Evolutionary conservation across 2,329 filamentous ascomycete species (phyloP), one percentile per base, ranked within the genome.

Genomic region (Pseudofabraea citricarpa): DNA sequence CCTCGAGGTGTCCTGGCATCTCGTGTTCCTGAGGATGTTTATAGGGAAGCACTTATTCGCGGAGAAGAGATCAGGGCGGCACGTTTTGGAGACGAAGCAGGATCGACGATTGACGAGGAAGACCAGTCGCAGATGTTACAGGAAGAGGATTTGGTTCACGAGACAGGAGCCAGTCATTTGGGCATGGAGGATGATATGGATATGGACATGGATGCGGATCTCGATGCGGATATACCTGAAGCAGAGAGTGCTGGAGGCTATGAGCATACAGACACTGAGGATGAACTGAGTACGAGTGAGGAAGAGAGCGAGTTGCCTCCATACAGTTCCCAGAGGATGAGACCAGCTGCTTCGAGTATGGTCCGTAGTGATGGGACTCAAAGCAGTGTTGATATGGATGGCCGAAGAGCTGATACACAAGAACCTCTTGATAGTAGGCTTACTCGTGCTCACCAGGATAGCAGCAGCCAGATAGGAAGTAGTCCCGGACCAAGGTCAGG

Each of bases 241-340:
- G 80, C 73, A 8, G 62, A 58, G 21, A 76, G 79, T 56, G 77
- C 72, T 19, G 72, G 67, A 20, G 77, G 78, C 53, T 89, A 88
- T 66, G 85, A 90, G 67, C 85, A 89, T 59, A 89, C 85, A 7
- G 85, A 89, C 64, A 85, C 83, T 2, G 85, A 88, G 52, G 83
- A 73, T 7, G 81, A 82, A 40, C 53, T 81, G 40, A 73, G 65
- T 46, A 77, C 71, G 56, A 75, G 72, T 48, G 67, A 67, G 15
- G 64, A 67, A 19, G 67, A 68, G 5, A 63, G 69, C 9, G 58
- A 58, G 12, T 37, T 56, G 4, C 46, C 54, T 12, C 19, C 21
- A 10, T 22, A 37, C 15, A 21, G 35, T n/a, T 37, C 35, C 10
- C 35, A 37, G 10, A 22, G 21, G 21, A 22, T 37, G 6, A n/a